Base-by-base conservation (phyloP, 805 yeast genomes). In the Yamadazyma endophytica region DNA sequence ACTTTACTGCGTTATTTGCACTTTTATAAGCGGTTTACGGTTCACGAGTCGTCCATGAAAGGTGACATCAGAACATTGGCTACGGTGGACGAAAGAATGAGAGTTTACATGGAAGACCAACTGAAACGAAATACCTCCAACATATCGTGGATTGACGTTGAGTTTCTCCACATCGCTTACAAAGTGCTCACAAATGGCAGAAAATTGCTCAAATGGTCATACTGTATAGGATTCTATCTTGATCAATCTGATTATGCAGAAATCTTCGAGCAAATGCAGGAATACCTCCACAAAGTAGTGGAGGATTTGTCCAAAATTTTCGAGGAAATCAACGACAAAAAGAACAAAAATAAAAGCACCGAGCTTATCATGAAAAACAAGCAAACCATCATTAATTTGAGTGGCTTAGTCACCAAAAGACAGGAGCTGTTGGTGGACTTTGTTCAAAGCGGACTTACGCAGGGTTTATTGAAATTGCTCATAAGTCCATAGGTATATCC, bases 131-230 rank as follows among this genome's bases (percentile, higher is more conserved):
- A 40, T 75, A 32, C 29, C 11, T 42, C 43, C 15, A 44, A 44
- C 17, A 42, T 64, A 27, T 79, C 94, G 2, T 87, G 95, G 95
- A 82, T 81, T 31, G 96, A 89, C 48, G 82, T 87, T 1, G 92
- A 85, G 46, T 90, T 83, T 49, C 68, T 89, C 30, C 73, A 80
- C 7, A 90, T 84, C 32, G 77, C 90, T 23, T 78, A 84, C 24
- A 68, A 70, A 28, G 70, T 73, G 2, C 58, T 90, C 34, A 64
- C 79, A 18, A 70, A 69, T 35, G 84, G 95, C 6, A 67, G 97
- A 36, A 75, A 77, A 25, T 75, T 86, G 1, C 64, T 92, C 31
- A 84, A 87, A 62, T 92, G 97, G 97, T 77, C 96, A 0, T 89
- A 85, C 57, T 88, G 86, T 2, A 73, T 87, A 44, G 79, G 86